Conservation (phyloP, 2,329 filamentous ascomycete genomes). For the Cladosporium sp. region DNA sequence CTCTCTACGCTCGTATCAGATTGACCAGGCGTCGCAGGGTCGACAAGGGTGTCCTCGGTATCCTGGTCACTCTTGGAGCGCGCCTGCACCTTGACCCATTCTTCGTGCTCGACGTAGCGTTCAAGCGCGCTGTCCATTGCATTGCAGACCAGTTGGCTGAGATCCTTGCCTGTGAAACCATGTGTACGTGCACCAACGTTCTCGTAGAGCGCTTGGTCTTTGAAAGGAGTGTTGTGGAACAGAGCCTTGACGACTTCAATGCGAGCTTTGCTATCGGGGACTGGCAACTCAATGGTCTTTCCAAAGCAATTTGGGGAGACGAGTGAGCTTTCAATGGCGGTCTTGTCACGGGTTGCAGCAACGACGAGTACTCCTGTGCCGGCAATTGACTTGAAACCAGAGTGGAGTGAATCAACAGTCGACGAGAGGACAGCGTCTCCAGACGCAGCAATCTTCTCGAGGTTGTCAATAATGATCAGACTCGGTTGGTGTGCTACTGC, state of each 20-base stretch:
- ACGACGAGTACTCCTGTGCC: conserved; percentile 64
- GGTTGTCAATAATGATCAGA: conserved; percentile 72
- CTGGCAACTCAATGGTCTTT: conserved; percentile 66
- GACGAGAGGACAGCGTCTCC: conserved; percentile 38
- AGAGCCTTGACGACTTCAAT: conserved; percentile 69
- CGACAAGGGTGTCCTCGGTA: conserved; percentile 14
- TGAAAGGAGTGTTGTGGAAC: conserved; percentile 42
- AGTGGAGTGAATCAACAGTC: conserved; percentile 35
- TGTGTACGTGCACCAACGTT: conserved; percentile 70
- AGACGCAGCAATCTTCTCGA: conserved; percentile 66
- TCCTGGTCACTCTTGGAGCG: neutral
- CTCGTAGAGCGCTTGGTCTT: conserved; percentile 49
- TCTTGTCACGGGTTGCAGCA: conserved; percentile 68
- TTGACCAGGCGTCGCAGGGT: conserved; percentile 8
- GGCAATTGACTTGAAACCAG: conserved; percentile 54
- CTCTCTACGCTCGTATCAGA: neutral
- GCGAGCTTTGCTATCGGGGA: conserved; percentile 68
- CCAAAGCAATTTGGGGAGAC: conserved; percentile 62
- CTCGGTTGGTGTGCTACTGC: conserved; percentile 68
- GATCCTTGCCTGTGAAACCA: conserved; percentile 78
- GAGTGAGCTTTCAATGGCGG: conserved; percentile 67
- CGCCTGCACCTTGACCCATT: conserved; percentile 15
- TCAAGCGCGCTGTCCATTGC: conserved; percentile 42
- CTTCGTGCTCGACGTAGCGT: conserved; percentile 28
- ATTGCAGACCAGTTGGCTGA: conserved; percentile 60